phyloP scores from a whole-genome alignment of 805 yeast species.

The Maudiozyma barnettii region DNA sequence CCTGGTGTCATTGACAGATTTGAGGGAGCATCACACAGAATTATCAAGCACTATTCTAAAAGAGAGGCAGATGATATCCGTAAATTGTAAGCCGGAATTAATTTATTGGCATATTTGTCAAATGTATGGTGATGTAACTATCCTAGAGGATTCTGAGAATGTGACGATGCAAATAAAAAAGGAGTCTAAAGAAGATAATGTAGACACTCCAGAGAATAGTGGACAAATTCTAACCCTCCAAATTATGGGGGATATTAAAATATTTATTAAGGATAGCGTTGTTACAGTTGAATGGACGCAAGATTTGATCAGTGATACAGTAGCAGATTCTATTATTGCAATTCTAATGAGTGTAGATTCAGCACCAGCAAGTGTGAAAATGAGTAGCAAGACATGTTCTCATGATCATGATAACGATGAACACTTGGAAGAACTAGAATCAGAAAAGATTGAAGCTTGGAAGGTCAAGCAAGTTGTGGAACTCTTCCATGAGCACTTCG shows the following conservation, averaged over 20 bases:
- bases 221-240: slow-evolving; percentile 38
- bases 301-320: slow-evolving; percentile 78
- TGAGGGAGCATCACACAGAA: slow-evolving; percentile 74
- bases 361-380: slow-evolving; percentile 87
- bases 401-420: slow-evolving; percentile 33
- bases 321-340: slow-evolving; percentile 91
- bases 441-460: slow-evolving; percentile 17
- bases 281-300: slow-evolving; percentile 86
- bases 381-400: slow-evolving; percentile 53
- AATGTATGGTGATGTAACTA: slow-evolving; percentile 83
- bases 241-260: slow-evolving; percentile 57
- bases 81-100: slow-evolving; percentile 72
- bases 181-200: slow-evolving; percentile 29
- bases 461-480: slow-evolving; percentile 48
- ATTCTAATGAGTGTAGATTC: slow-evolving; percentile 86
- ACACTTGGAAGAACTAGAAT: slow-evolving; percentile 9
- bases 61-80: slow-evolving; percentile 69
- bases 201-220: slow-evolving; percentile 4
- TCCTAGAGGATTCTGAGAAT: slow-evolving; percentile 46
- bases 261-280: slow-evolving; percentile 38
- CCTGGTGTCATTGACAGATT: slow-evolving; percentile 73
- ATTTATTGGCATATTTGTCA: slow-evolving; percentile 85
- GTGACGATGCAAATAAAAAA: slow-evolving; percentile 20
- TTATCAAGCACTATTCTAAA: slow-evolving; percentile 75
- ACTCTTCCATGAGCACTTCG: slow-evolving; percentile 77